phyloP scores from a whole-genome alignment of 169 alveolate genomes.

The Babesia sp. region DNA sequence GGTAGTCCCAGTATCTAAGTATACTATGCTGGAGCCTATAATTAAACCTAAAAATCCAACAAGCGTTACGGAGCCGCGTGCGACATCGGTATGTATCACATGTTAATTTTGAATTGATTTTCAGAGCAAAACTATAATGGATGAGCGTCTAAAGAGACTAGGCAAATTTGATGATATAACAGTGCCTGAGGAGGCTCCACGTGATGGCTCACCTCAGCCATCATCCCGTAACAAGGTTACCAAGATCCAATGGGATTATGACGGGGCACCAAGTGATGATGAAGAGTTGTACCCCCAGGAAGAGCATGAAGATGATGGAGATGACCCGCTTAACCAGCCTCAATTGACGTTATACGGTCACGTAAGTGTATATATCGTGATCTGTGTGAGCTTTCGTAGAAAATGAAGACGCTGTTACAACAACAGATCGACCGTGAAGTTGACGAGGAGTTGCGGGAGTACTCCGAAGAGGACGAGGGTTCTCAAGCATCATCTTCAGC shows the following conservation, averaged over 20 bases:
- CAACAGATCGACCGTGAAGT: slow-evolving; percentile 63
- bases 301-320: slow-evolving; percentile 24
- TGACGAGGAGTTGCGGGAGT: slow-evolving; percentile 62
- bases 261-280: slow-evolving; percentile 61
- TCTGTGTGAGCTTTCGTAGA: neutral
- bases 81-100: slow-evolving; percentile 2
- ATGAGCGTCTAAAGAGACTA: slow-evolving; percentile 34
- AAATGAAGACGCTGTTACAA: slow-evolving; percentile 42
- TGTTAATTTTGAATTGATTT: too few species aligned
- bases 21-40: slow-evolving; percentile 36
- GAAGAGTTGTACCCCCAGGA: slow-evolving; percentile 41
- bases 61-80: neutral
- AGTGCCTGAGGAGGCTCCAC: neutral
- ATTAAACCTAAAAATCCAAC: slow-evolving; percentile 12
- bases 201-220: neutral
- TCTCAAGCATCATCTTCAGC: slow-evolving; percentile 57
- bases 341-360: slow-evolving; percentile 54
- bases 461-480: slow-evolving; percentile 60
- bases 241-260: slow-evolving; percentile 59
- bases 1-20: slow-evolving; percentile 53
- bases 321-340: slow-evolving; percentile 43
- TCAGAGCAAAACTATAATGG: slow-evolving; percentile 25
- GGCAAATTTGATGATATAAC: slow-evolving; percentile 20
- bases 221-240: neutral
- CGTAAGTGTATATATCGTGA: slow-evolving; percentile 10